Evolutionary conservation across 164 flowering plant genomes (phyloP), one percentile per base, ranked within the genome.

Genomic region (Akebia trifoliata): DNA sequence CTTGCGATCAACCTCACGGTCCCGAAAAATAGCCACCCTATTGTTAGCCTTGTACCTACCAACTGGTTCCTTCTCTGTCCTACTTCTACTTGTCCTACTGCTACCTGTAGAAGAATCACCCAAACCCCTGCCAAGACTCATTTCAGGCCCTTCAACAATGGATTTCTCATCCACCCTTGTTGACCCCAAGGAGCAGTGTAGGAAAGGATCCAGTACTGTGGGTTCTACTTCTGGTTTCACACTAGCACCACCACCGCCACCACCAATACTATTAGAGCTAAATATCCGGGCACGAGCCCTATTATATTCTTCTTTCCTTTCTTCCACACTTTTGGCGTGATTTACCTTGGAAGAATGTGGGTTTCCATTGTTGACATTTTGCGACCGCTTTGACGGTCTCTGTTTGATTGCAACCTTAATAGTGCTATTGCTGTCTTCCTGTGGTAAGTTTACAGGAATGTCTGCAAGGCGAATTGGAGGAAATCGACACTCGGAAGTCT

Each of bases 271-370:
- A 55, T 25, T 71, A 21, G 86, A 76, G 62, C 69, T 90, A 69
- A 94, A 94, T 55, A 94, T 94, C 45, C 97, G 75, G 8, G 91
- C 97, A 51, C 96, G 90, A 45, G 99, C 99, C 57, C 81, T 74
- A 62, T 88, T 88, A 55, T 94, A 94, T 67, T 94, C 99, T 69
- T 90, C 99, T 63, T 90, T 94, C 54, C 96, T 79, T 74, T 94
- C 99, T 73, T 94, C 99, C 21, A 94, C 93, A 72, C 83, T 94
- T 77, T 85, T 94, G 24, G 78, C 63, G 54, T 54, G 72, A 52
- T 76, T 86, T 40, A 69, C 17, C 67, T 77, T 88, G 21, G 59
- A 50, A 22, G 86, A 76, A 60, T 78, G 68, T 31, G 77, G 59
- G 69, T 72, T 76, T 38, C 64, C 76, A 60, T 52, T 65, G 22